Evolutionary conservation across 495 filamentous ascomycete genomes (phyloP).

Genomic region (Penicillium fimorum): DNA sequence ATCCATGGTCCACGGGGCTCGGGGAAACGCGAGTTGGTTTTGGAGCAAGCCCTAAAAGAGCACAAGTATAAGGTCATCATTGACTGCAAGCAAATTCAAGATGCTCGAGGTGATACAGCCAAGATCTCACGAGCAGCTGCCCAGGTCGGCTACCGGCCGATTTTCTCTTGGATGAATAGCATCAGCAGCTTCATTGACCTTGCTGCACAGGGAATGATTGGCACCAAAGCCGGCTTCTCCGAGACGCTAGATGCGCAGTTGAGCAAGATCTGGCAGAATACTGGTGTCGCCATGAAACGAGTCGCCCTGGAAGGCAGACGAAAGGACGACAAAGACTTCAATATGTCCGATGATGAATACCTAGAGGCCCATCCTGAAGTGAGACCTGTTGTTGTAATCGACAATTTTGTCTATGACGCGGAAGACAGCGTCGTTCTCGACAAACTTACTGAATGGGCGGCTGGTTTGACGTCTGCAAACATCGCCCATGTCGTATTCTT

Average conservation of each 20-base stretch:
- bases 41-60: slow-evolving; percentile 78
- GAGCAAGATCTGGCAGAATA: slow-evolving; percentile 87
- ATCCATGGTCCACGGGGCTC: slow-evolving; percentile 90
- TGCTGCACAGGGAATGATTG: slow-evolving; percentile 89
- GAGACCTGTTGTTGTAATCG: slow-evolving; percentile 83
- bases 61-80: slow-evolving; percentile 80
- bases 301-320: slow-evolving; percentile 67
- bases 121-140: slow-evolving; percentile 79
- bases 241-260: slow-evolving; percentile 92
- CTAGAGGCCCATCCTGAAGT: slow-evolving; percentile 86
- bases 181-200: slow-evolving; percentile 89
- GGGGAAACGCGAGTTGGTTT: slow-evolving; percentile 81
- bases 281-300: slow-evolving; percentile 72
- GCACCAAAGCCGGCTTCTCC: slow-evolving; percentile 90
- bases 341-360: slow-evolving; percentile 79
- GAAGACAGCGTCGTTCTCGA: slow-evolving; percentile 78
- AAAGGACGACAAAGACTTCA: slow-evolving; percentile 71
- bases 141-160: slow-evolving; percentile 86
- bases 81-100: slow-evolving; percentile 91
- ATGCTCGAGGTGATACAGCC: slow-evolving; percentile 85
- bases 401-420: slow-evolving; percentile 83
- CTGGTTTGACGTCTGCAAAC: slow-evolving; percentile 80
- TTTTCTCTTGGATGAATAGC: slow-evolving; percentile 96
- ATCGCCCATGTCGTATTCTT: slow-evolving; percentile 95
- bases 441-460: slow-evolving; percentile 89